Conservation (phyloP, 2,329 filamentous ascomycete genomes). For the Penicillium glabrum region DNA sequence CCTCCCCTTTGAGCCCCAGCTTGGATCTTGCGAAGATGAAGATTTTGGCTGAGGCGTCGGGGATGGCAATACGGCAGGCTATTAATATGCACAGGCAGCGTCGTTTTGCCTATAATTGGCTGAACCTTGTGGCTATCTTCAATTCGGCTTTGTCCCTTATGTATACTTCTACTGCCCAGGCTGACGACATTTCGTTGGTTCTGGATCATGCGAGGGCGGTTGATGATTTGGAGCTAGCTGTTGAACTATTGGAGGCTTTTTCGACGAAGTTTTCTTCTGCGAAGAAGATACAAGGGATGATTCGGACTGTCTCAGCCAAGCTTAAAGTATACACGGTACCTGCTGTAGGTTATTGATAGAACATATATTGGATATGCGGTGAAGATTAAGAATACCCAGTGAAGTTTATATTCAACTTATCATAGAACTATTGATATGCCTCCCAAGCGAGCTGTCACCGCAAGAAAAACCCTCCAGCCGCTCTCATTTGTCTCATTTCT, state of each 20-base stretch:
- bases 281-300: conserved; percentile 22
- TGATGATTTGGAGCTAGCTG: conserved; percentile 20
- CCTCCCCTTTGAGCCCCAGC: conserved; percentile 44
- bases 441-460: no score
- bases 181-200: conserved; percentile 24
- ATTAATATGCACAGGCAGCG: conserved; percentile 40
- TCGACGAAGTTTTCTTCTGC: conserved; percentile 25
- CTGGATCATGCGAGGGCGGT: conserved; percentile 16
- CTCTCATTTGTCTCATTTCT: no score
- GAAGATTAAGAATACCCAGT: no score
- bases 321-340: conserved; percentile 4
- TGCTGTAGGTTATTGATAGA: background rate
- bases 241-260: conserved; percentile 23
- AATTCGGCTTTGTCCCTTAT: conserved; percentile 46
- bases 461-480: no score
- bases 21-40: conserved; percentile 38
- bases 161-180: conserved; percentile 45
- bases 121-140: conserved; percentile 45
- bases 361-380: background rate
- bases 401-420: no score
- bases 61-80: conserved; percentile 47
- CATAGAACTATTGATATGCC: no score
- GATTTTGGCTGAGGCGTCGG: conserved; percentile 40
- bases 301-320: conserved; percentile 11
- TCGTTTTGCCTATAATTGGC: conserved; percentile 45